These are phyloP conservation scores for Wallacemonas sp. DNA, from an alignment of 208 protist species.

Conservation along the genomic window DNA sequence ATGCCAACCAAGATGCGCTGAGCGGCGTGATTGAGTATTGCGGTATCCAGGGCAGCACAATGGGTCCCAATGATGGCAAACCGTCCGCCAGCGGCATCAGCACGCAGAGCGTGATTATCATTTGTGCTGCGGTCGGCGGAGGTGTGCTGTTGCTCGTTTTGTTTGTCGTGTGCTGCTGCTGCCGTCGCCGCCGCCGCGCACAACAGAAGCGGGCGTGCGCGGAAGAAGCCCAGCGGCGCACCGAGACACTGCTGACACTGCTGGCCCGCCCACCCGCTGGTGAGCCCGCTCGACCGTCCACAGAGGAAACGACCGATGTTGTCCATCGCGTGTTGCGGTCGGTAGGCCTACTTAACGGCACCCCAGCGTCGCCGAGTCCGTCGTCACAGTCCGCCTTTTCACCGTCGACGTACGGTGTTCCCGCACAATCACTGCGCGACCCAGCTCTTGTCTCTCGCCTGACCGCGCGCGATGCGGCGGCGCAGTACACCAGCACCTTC, in stretches of 20 bases:
- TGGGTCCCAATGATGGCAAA: neutral
- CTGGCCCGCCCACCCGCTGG: neutral
- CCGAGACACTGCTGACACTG: neutral
- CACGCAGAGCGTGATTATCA: slow-evolving; percentile 4
- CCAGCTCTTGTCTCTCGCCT: too few species aligned
- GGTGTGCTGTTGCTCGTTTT: neutral
- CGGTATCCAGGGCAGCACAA: slow-evolving; percentile 11
- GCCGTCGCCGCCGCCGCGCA: slow-evolving; percentile 3
- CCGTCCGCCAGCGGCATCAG: neutral
- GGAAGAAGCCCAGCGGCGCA: slow-evolving; percentile 3
- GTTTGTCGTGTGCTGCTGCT: slow-evolving; percentile 11
- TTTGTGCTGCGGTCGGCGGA: neutral
- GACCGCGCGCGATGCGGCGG: too few species aligned
- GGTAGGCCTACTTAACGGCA: neutral
- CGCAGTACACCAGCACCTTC: too few species aligned
- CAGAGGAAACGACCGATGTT: neutral
- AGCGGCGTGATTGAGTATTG: slow-evolving; percentile 20
- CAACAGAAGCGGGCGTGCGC: neutral
- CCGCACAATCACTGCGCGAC: too few species aligned
- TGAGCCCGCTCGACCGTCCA: neutral
- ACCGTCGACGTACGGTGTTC: too few species aligned
- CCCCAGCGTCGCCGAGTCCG: too few species aligned
- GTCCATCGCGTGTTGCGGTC: neutral
- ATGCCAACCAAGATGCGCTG: slow-evolving; percentile 26
- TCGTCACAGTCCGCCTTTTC: too few species aligned